Base-by-base conservation (phyloP, 352 stramenopile genomes). In the Phytophthora podocarpi region DNA sequence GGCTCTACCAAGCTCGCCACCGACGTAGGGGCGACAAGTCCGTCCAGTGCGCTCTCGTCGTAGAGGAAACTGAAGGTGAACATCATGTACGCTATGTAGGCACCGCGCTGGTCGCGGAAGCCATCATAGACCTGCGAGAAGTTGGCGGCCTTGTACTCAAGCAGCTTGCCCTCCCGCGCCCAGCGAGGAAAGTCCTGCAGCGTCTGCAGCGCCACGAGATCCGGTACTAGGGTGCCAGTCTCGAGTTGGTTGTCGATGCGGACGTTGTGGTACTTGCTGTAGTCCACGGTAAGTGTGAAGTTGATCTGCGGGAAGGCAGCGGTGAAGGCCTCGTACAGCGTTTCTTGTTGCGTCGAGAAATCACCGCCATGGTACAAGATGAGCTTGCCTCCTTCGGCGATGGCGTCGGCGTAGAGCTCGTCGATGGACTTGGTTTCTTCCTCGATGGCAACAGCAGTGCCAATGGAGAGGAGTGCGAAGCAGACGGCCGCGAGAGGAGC, bases 231-330 rank as follows among this genome's bases (percentile, higher is more conserved):
- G 11, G 41, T 50, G 47, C 70, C 49, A 13, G 57, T 75, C 48
- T 80, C 75, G 40, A 85, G 53, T 28, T 80, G 62, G 58, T 90
- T 80, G 67, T 91, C 73, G 16, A 82, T 70, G n/a, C 79, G 81
- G 21, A 72, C 81, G 41, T 81, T 48, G 57, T 83, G 67, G n/a
- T n/a, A n/a, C n/a, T n/a, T n/a, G n/a, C n/a, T n/a, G n/a, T n/a
- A n/a, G n/a, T n/a, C n/a, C n/a, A 80, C 62, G 46, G 78, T 54
- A 11, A 87, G 34, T 7, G 74, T 82, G 67, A 86, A 76, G 40
- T 86, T 86, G 64, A 89, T 71, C 7, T 77, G 37, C 15, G 78
- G 72, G 69, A 74, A 82, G 81, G 74, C n/a, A n/a, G n/a, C n/a
- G n/a, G n/a, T n/a, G 65, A 77, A 84, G 1, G 73, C 56, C 0